Conservation (phyloP, 352 stramenopile species). For the Phytophthora palmivora region DNA sequence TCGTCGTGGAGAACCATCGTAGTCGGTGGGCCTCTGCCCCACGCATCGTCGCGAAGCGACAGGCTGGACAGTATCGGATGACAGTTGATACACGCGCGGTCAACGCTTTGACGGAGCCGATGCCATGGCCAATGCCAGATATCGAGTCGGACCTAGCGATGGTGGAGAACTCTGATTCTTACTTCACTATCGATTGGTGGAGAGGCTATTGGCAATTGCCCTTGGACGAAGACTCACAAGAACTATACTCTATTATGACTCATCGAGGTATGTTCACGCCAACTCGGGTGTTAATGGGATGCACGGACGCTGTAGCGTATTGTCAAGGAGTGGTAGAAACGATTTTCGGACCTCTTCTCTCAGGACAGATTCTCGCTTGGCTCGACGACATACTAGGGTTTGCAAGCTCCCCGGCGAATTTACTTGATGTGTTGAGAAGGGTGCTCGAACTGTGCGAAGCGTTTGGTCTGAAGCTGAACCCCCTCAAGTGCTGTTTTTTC, state of each 20-base stretch:
- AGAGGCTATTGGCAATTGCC: neutral
- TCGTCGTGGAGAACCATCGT: too few species aligned
- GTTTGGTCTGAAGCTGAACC: too few species aligned
- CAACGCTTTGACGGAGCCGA: neutral
- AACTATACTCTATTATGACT: neutral
- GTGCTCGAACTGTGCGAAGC: constrained; percentile 24
- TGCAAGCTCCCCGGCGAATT: constrained; percentile 6
- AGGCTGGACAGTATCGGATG: neutral
- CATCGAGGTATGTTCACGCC: too few species aligned
- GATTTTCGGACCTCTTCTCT: too few species aligned
- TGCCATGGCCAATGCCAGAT: neutral
- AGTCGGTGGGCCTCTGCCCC: too few species aligned
- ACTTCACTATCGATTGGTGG: neutral
- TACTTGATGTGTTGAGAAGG: constrained; percentile 21
- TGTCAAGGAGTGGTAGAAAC: too few species aligned
- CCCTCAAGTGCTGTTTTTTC: too few species aligned
- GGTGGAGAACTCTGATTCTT: neutral
- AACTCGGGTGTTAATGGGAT: too few species aligned
- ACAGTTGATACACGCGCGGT: neutral
- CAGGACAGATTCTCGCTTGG: constrained; percentile 44
- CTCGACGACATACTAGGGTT: constrained; percentile 40
- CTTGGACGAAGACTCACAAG: too few species aligned
- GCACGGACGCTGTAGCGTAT: too few species aligned
- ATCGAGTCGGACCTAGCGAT: neutral
- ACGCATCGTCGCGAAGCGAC: too few species aligned